Evolutionary conservation across 805 yeast genomes (phyloP).

Genomic region (Teunomyces stri): DNA sequence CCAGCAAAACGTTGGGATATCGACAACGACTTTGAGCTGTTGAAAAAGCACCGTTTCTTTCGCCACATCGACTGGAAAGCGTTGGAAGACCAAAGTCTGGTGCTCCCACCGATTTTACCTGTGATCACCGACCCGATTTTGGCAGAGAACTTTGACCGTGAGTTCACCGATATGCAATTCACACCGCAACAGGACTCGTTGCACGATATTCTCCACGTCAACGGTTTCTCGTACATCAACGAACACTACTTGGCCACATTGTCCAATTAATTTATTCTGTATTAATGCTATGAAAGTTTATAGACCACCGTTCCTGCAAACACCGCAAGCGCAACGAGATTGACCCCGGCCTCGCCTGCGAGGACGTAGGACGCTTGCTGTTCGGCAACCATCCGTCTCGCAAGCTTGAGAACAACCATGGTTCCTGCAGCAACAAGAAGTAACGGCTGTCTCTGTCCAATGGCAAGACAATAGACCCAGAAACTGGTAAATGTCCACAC

Average conservation of each 20-base stretch:
- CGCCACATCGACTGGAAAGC: conserved; percentile 37
- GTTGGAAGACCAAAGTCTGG: conserved; percentile 18
- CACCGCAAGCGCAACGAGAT: not conserved
- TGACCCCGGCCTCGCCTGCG: not conserved
- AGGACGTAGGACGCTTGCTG: not conserved
- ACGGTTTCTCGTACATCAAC: conserved; percentile 42
- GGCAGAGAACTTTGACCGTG: conserved; percentile 45
- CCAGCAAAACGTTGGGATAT: conserved; percentile 37
- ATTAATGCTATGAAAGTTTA: not conserved
- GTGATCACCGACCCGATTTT: conserved; percentile 42
- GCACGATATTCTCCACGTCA: conserved; percentile 36
- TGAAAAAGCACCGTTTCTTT: conserved; percentile 39
- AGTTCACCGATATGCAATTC: conserved; percentile 40
- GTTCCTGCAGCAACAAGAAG: not conserved
- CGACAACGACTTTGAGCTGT: conserved; percentile 33
- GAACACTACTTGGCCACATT: conserved; percentile 27
- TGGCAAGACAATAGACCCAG: conserved; percentile 1
- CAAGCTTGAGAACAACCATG: not conserved
- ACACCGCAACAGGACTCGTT: conserved; percentile 21
- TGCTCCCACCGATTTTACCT: conserved; percentile 43
- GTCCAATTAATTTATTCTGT: not conserved
- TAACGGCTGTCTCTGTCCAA: not conserved
- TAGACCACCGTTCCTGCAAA: not conserved
- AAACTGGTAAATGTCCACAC: conserved; percentile 17
- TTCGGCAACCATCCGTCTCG: not conserved